Evolutionary conservation across 805 yeast species (phyloP).

Genomic region (Alloascoidea hylecoeti): DNA sequence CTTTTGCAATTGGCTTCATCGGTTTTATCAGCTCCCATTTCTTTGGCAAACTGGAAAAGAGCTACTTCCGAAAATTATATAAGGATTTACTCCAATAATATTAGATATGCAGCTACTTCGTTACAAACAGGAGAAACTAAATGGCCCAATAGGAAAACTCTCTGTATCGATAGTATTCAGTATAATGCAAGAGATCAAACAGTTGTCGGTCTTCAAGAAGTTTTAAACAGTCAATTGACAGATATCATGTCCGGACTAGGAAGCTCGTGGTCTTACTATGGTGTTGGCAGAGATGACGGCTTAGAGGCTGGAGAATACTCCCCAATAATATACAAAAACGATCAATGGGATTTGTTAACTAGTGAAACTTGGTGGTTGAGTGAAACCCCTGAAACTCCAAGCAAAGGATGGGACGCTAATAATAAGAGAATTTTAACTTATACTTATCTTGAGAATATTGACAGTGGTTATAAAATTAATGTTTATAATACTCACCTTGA

Average conservation of each 20-base stretch:
- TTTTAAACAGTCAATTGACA: constrained; percentile 26
- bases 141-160: background rate
- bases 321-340: constrained; percentile 27
- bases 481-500: constrained; percentile 37
- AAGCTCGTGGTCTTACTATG: constrained; percentile 28
- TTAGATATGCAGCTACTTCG: constrained; percentile 11
- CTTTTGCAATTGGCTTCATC: too few species aligned
- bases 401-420: constrained; percentile 36
- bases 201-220: constrained; percentile 37
- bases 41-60: too few species aligned
- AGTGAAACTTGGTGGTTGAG: constrained; percentile 38
- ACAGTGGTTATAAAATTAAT: constrained; percentile 11
- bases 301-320: constrained; percentile 31
- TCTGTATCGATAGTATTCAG: background rate
- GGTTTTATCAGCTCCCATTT: too few species aligned
- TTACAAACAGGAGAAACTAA: background rate
- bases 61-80: background rate
- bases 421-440: constrained; percentile 23
- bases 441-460: constrained; percentile 16
- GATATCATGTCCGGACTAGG: constrained; percentile 24
- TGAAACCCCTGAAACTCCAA: constrained; percentile 37
- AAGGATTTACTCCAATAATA: constrained; percentile 11
- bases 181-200: constrained; percentile 13
- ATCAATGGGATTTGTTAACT: constrained; percentile 23
- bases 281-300: constrained; percentile 42